These are phyloP conservation scores for Podaxis sp. DNA, from an alignment of 768 basidiomycete genomes.

Conservation along the genomic window DNA sequence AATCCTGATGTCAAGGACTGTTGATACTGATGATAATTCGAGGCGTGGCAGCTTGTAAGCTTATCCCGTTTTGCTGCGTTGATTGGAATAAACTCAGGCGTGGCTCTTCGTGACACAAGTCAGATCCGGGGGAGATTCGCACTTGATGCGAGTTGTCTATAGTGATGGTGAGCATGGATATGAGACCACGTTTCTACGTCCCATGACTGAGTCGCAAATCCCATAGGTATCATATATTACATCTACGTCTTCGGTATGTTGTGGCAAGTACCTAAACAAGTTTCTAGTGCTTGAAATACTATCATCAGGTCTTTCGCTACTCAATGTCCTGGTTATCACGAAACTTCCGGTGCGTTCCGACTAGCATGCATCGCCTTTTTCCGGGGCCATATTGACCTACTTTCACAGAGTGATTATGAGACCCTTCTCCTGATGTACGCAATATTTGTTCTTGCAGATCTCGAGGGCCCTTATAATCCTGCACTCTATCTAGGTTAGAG, in stretches of 20 bases:
- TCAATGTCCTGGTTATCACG: background rate
- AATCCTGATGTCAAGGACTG: background rate
- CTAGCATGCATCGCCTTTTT: background rate
- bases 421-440: background rate
- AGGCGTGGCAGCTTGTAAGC: background rate
- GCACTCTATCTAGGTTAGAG: background rate
- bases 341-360: background rate
- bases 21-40: background rate
- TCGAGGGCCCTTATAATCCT: background rate
- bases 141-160: background rate
- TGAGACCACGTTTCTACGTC: background rate
- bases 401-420: background rate
- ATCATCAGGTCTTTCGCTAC: background rate
- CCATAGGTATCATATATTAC: slow-evolving; percentile 1
- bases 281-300: background rate
- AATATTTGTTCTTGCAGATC: background rate
- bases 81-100: too few relatives aligned
- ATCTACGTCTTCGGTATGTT: background rate
- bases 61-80: too few relatives aligned
- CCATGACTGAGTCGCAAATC: background rate
- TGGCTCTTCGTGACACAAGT: background rate
- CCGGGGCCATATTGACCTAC: background rate
- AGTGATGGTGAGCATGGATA: background rate
- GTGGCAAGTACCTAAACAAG: too few relatives aligned
- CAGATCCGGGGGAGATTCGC: background rate